phyloP scores from a whole-genome alignment of 371 early-diverging fungal species.

The Circinella minor region DNA sequence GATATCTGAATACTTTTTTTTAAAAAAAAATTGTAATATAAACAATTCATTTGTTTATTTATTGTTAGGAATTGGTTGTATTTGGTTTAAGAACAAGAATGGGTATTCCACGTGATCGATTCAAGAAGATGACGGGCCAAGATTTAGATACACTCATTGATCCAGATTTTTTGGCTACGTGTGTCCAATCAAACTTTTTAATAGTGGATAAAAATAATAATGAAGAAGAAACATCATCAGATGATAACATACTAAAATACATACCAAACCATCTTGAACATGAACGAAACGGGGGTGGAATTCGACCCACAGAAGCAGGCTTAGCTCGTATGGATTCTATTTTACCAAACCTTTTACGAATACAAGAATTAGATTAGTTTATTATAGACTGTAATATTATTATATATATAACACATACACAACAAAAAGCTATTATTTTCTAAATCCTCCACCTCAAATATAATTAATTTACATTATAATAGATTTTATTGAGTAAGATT shows the following conservation, averaged over 20 bases:
- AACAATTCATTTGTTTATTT: not conserved
- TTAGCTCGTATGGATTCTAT: conserved; percentile 45
- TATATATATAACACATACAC: too few species aligned
- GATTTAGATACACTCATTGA: conserved; percentile 34
- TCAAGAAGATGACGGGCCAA: conserved; percentile 33
- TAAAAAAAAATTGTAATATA: too few species aligned
- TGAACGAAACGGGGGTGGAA: conserved; percentile 33
- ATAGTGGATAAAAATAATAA: conserved; percentile 30
- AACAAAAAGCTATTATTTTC: too few species aligned
- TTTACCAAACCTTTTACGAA: conserved; percentile 25
- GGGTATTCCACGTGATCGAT: conserved; percentile 54
- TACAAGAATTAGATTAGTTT: not conserved
- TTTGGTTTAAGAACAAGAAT: conserved; percentile 73
- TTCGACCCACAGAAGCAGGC: conserved; percentile 48
- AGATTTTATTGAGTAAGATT: too few species aligned
- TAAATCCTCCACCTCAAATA: too few species aligned
- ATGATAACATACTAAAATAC: conserved; percentile 6
- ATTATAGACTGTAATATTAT: too few species aligned
- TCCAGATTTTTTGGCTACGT: conserved; percentile 26
- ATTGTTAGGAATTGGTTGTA: conserved; percentile 63
- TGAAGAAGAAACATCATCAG: not conserved
- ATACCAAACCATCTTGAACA: conserved; percentile 20
- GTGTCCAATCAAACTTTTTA: conserved; percentile 30
- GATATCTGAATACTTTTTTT: too few species aligned
- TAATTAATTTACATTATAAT: too few species aligned